Percentiles rank a stretch among this genome's conserved stretches.
phyloP scores from a whole-genome alignment of 2,329 filamentous ascomycete species.

The Colletotrichum lupini region DNA sequence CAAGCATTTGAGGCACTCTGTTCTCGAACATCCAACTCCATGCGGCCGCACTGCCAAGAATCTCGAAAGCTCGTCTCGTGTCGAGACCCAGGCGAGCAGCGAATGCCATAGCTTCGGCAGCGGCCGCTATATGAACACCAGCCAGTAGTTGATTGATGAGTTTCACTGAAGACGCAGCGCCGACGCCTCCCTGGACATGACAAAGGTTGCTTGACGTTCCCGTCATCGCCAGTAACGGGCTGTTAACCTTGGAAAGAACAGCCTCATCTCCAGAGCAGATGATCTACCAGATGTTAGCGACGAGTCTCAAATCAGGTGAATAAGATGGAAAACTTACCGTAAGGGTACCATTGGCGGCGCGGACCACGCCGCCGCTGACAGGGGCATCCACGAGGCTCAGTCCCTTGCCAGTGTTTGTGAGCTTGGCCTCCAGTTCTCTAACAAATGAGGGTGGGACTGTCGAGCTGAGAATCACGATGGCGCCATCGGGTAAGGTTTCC shows the following conservation, averaged over 20 bases:
- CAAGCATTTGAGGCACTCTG: constrained; percentile 47
- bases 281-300: constrained; percentile 39
- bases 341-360: constrained; percentile 49
- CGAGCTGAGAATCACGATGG: constrained; percentile 48
- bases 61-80: constrained; percentile 58
- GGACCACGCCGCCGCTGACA: constrained; percentile 50
- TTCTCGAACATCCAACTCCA: constrained; percentile 52
- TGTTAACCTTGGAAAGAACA: constrained; percentile 39
- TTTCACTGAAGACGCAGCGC: constrained; percentile 66
- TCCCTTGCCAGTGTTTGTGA: constrained; percentile 40
- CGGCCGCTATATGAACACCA: constrained; percentile 66
- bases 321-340: constrained; percentile 38
- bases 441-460: constrained; percentile 49
- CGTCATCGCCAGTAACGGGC: constrained; percentile 46
- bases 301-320: neutral
- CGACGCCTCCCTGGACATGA: constrained; percentile 61
- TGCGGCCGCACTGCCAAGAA: constrained; percentile 52
- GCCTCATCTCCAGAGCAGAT: constrained; percentile 45
- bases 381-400: constrained; percentile 48
- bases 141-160: constrained; percentile 69
- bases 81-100: constrained; percentile 64
- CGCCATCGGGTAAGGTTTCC: constrained; percentile 39
- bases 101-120: constrained; percentile 67
- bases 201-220: constrained; percentile 49
- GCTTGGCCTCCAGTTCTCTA: constrained; percentile 35